phyloP scores from a whole-genome alignment of 2,329 filamentous ascomycete species.

The Aureobasidium zeae region DNA sequence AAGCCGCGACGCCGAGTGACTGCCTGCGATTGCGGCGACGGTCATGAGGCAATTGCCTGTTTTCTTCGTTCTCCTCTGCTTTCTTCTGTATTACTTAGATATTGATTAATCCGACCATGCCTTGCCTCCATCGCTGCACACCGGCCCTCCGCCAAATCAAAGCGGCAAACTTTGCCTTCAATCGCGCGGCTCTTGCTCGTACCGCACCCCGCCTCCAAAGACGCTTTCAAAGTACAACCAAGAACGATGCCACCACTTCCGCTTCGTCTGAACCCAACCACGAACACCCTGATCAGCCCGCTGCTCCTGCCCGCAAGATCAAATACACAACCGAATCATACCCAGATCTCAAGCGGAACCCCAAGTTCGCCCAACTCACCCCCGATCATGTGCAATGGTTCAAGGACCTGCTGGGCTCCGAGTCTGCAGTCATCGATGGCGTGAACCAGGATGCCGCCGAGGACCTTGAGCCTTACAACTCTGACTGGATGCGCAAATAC shows the following conservation, averaged over 20 bases:
- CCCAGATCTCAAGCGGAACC: constrained; percentile 70
- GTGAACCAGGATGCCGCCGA: constrained; percentile 63
- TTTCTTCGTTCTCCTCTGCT: too few relatives aligned
- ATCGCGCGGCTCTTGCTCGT: constrained; percentile 21
- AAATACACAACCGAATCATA: constrained; percentile 82
- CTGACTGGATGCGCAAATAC: constrained; percentile 99
- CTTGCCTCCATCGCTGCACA: constrained; percentile 17
- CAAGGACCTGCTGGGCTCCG: constrained; percentile 65
- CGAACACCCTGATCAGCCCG: constrained; percentile 22
- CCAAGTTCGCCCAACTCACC: constrained; percentile 63
- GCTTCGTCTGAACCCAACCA: constrained; percentile 21
- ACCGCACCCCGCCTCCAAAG: constrained; percentile 21
- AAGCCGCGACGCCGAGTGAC: not conserved
- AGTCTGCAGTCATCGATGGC: constrained; percentile 76
- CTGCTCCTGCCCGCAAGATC: constrained; percentile 33
- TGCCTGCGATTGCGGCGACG: not conserved
- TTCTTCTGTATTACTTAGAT: too few relatives aligned
- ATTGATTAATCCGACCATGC: constrained; percentile 16
- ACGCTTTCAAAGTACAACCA: constrained; percentile 26
- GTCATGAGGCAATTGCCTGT: not conserved
- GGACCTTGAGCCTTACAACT: constrained; percentile 87
- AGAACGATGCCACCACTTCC: constrained; percentile 24
- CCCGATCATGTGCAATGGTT: constrained; percentile 75
- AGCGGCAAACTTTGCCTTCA: constrained; percentile 25
- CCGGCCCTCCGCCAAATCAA: constrained; percentile 27